Evolutionary conservation across 129 eudicot species (phyloP).

Genomic region (Glebionis coronaria): DNA sequence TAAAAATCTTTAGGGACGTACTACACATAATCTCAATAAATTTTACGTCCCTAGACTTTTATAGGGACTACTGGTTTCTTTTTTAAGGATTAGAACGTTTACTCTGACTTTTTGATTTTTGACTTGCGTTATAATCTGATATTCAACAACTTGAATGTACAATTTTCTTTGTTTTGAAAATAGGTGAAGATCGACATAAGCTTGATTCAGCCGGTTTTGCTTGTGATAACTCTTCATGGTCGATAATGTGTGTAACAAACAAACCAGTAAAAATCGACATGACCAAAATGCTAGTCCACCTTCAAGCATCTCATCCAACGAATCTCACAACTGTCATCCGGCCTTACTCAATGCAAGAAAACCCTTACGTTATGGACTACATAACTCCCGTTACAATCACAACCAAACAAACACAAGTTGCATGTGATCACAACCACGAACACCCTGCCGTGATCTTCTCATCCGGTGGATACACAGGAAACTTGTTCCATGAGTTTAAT

Average conservation of each 20-base stretch:
- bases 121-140: neutral
- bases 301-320: conserved; percentile 1
- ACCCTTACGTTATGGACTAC: conserved; percentile 31
- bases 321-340: conserved; percentile 19
- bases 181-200: conserved; percentile 39
- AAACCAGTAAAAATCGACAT: conserved; percentile 29
- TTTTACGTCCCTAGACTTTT: too few relatives aligned
- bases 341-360: conserved; percentile 49
- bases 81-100: too few relatives aligned
- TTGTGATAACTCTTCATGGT: conserved; percentile 31
- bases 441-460: conserved; percentile 64
- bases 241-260: conserved; percentile 33
- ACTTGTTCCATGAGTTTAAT: conserved; percentile 64
- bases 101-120: too few relatives aligned
- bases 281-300: conserved; percentile 12
- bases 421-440: conserved; percentile 41
- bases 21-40: too few relatives aligned
- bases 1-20: too few relatives aligned
- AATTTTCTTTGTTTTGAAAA: neutral
- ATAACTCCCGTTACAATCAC: conserved; percentile 40
- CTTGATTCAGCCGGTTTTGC: conserved; percentile 40
- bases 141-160: neutral
- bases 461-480: conserved; percentile 55
- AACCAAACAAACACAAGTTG: conserved; percentile 14
- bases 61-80: too few relatives aligned